Percentiles rank a stretch among this genome's conserved stretches.
Conservation (phyloP, 345 rosid species). For the Lepidium aucheri region DNA sequence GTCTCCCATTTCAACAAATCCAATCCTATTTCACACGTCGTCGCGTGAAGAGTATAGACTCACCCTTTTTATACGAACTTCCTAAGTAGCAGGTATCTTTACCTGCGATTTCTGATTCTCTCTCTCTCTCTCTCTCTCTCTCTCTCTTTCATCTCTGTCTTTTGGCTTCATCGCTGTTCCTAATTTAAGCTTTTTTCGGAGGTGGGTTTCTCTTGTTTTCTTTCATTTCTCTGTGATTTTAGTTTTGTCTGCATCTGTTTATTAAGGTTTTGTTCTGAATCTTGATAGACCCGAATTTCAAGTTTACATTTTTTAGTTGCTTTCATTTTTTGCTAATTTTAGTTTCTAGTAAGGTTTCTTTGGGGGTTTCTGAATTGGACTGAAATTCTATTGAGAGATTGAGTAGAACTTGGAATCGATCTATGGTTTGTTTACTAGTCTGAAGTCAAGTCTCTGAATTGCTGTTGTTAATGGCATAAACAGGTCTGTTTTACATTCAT, state of each 20-base stretch:
- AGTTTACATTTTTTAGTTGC: slow-evolving; percentile 3
- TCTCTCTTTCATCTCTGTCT: not conserved
- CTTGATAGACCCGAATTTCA: not conserved
- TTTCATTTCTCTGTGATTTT: not conserved
- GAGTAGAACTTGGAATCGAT: slow-evolving; percentile 1
- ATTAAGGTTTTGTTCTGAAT: not conserved
- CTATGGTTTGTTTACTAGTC: not conserved
- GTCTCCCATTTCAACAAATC: slow-evolving; percentile 16
- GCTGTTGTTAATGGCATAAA: not conserved
- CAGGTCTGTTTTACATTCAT: slow-evolving; percentile 29
- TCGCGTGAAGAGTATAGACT: slow-evolving; percentile 2
- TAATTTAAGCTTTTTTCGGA: not conserved
- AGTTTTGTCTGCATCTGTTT: not conserved
- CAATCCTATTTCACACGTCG: slow-evolving; percentile 4
- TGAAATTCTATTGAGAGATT: not conserved
- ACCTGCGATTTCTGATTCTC: not conserved
- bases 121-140: not conserved
- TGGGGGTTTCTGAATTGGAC: not conserved
- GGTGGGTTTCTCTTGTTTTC: slow-evolving; percentile 17
- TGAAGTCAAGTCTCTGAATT: slow-evolving; percentile 1
- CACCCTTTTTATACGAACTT: not conserved
- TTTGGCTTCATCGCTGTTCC: not conserved
- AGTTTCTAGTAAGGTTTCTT: not conserved
- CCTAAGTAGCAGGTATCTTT: not conserved
- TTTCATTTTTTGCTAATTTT: not conserved